phyloP scores from a whole-genome alignment of 306 rosid species.

The Vicia sativa region DNA sequence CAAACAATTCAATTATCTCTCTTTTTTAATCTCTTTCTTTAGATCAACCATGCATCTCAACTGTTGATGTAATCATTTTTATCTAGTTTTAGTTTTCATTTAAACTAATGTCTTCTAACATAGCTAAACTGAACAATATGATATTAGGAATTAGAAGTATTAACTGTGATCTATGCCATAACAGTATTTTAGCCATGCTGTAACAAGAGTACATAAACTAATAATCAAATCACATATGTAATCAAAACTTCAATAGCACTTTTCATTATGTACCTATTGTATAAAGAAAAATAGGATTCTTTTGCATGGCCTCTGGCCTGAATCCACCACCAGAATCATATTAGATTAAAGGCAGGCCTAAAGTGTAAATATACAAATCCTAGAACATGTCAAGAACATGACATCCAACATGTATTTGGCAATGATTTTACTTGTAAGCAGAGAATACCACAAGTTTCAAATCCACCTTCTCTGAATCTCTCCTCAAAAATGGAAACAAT shows the following conservation, averaged over 20 bases:
- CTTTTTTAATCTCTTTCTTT: no score
- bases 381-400: constrained; percentile 7
- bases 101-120: no score
- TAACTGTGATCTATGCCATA: background rate
- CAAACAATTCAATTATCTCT: no score
- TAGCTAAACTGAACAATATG: no score
- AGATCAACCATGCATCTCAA: no score
- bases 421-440: background rate
- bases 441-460: no score
- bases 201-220: background rate
- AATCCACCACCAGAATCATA: background rate
- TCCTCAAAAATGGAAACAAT: background rate
- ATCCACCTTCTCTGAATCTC: background rate
- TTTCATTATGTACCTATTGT: constrained; percentile 1
- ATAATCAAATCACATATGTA: constrained; percentile 5
- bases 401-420: constrained; percentile 22
- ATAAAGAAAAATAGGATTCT: background rate
- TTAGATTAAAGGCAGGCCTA: background rate
- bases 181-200: background rate
- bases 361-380: constrained; percentile 31
- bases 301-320: background rate
- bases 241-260: constrained; percentile 25
- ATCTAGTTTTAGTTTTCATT: no score
- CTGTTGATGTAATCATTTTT: no score
- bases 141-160: background rate